These are phyloP conservation scores for Eucalyptus pauciflora DNA, from an alignment of 345 rosid genomes.

Conservation along the genomic window DNA sequence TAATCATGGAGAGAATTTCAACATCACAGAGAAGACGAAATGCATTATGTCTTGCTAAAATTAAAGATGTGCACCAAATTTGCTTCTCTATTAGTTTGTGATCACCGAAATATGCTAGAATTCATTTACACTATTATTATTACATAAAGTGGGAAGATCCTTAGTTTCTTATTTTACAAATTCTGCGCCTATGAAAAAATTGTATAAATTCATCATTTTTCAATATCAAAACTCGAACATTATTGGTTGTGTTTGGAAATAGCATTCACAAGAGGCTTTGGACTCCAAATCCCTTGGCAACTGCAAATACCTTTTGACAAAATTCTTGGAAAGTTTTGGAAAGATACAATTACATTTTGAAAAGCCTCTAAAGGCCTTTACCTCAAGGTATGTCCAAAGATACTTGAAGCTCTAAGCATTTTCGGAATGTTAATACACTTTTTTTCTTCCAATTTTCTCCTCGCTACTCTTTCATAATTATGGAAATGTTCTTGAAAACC, in stretches of 20 bases:
- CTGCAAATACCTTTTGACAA: not conserved
- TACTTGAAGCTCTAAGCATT: not conserved
- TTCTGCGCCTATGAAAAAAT: not conserved
- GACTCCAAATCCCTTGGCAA: not conserved
- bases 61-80: not conserved
- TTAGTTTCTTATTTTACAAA: not conserved
- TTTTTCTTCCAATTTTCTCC: too few species aligned
- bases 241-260: not conserved
- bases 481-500: not conserved
- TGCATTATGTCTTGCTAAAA: not conserved
- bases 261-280: not conserved
- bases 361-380: not conserved
- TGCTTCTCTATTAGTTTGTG: not conserved
- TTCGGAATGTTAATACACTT: too few species aligned
- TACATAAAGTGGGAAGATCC: not conserved
- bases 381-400: accelerated
- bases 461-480: not conserved
- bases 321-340: too few species aligned
- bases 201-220: not conserved
- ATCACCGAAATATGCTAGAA: not conserved
- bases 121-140: not conserved
- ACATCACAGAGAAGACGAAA: not conserved
- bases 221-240: not conserved
- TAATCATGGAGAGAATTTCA: not conserved
- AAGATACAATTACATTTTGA: too few species aligned